Evolutionary conservation across 331 rosid species (phyloP).

Genomic region (Rosa hybrid): DNA sequence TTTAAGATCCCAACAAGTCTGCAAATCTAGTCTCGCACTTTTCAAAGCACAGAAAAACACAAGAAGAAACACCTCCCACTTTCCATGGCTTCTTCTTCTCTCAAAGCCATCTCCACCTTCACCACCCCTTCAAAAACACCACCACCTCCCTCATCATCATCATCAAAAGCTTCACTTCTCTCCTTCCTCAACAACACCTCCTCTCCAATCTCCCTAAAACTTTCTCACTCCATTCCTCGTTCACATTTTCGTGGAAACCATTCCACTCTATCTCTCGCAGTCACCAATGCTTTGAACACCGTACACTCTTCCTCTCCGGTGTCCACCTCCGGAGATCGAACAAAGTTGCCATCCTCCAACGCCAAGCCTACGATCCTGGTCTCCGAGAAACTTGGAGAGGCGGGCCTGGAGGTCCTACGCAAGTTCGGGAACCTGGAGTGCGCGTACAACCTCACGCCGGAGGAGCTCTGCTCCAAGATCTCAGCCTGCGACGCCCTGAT

Average conservation of each 20-base stretch:
- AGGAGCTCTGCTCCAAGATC: conserved; percentile 70
- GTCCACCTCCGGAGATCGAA: background rate
- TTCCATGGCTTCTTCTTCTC: conserved; percentile 50
- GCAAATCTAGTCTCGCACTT: background rate
- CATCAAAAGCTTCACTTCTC: conserved; percentile 37
- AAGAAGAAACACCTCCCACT: background rate
- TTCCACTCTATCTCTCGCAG: background rate
- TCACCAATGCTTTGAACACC: conserved; percentile 44
- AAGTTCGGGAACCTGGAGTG: conserved; percentile 64
- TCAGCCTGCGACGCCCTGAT: conserved; percentile 73
- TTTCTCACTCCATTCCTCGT: conserved; percentile 12
- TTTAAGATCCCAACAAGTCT: background rate
- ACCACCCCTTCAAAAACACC: conserved; percentile 14
- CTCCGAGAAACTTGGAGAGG: conserved; percentile 87
- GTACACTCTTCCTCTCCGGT: conserved; percentile 1
- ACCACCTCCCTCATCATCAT: background rate
- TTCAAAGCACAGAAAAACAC: background rate
- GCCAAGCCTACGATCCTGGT: conserved; percentile 55
- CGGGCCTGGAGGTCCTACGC: conserved; percentile 64
- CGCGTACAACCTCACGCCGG: conserved; percentile 51
- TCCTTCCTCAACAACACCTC: conserved; percentile 43
- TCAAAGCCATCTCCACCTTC: conserved; percentile 39
- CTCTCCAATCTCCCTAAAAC: conserved; percentile 27
- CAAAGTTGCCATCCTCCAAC: background rate
- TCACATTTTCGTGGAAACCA: background rate